Evolutionary conservation across 331 rosid species (phyloP).

Genomic region (Dryas integrifolia): DNA sequence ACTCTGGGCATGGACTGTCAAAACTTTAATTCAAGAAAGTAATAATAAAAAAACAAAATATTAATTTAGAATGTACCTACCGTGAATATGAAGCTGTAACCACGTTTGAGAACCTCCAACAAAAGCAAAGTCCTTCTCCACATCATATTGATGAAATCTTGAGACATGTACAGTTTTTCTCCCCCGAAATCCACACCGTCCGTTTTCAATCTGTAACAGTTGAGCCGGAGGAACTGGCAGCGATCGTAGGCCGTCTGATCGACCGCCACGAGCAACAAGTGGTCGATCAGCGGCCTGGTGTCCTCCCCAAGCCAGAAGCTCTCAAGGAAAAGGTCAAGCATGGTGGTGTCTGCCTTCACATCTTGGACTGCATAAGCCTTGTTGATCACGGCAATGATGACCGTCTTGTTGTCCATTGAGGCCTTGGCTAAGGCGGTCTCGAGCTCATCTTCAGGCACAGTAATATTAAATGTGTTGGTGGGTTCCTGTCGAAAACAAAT

Average conservation of each 20-base stretch:
- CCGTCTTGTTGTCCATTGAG: conserved; percentile 59
- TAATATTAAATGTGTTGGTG: not conserved
- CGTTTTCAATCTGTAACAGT: conserved; percentile 62
- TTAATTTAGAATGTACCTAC: conserved; percentile 23
- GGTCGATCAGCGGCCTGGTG: conserved; percentile 48
- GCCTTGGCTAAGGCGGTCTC: conserved; percentile 50
- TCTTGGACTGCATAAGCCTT: conserved; percentile 70
- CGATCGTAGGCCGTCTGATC: conserved; percentile 67
- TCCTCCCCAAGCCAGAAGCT: conserved; percentile 85
- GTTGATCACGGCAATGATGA: conserved; percentile 60
- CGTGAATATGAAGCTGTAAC: conserved; percentile 79
- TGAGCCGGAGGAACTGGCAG: conserved; percentile 53
- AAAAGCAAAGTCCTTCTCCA: conserved; percentile 73
- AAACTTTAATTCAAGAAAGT: not conserved
- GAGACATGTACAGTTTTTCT: conserved; percentile 72
- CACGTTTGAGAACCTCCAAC: conserved; percentile 67
- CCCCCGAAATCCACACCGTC: conserved; percentile 56
- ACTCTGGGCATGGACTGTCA: not conserved
- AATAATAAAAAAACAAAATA: not conserved
- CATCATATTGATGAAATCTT: conserved; percentile 77
- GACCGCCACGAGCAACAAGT: conserved; percentile 60
- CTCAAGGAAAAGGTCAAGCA: conserved; percentile 69
- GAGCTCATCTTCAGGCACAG: conserved; percentile 36
- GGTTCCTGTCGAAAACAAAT: not conserved
- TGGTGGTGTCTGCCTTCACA: conserved; percentile 42